Evolutionary conservation across 2,329 filamentous ascomycete genomes (phyloP).

Genomic region (Drechmeria coniospora): DNA sequence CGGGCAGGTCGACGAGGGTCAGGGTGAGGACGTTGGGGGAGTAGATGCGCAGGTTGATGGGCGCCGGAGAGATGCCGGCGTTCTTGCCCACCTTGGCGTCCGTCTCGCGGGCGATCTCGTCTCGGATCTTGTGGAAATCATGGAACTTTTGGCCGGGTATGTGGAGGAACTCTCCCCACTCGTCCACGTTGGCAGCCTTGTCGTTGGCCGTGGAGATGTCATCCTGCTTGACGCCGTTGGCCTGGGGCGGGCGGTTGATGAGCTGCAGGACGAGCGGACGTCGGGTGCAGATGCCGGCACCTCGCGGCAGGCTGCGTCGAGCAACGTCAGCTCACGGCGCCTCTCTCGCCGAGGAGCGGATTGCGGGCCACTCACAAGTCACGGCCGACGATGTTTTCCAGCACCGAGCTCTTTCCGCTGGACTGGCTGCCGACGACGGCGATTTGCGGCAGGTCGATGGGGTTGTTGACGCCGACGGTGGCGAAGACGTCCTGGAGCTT

Average conservation of each 20-base stretch:
- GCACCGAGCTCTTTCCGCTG: slow-evolving; percentile 95
- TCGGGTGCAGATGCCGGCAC: slow-evolving; percentile 92
- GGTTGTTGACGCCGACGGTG: slow-evolving; percentile 96
- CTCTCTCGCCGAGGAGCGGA: background rate
- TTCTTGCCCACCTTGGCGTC: slow-evolving; percentile 94
- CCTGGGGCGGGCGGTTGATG: slow-evolving; percentile 70
- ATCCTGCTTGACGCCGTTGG: slow-evolving; percentile 58
- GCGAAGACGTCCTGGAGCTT: slow-evolving; percentile 99
- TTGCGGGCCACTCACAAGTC: slow-evolving; percentile 63
- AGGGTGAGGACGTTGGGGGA: slow-evolving; percentile 95
- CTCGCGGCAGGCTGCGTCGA: slow-evolving; percentile 66
- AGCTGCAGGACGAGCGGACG: slow-evolving; percentile 93
- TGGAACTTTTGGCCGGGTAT: slow-evolving; percentile 94
- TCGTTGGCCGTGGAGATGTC: slow-evolving; percentile 55
- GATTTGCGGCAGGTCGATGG: slow-evolving; percentile 96
- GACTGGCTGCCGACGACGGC: slow-evolving; percentile 97
- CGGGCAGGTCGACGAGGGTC: slow-evolving; percentile 90
- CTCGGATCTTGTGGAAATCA: slow-evolving; percentile 96
- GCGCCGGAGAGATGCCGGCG: slow-evolving; percentile 86
- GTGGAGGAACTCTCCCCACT: slow-evolving; percentile 98
- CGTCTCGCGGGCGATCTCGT: slow-evolving; percentile 93
- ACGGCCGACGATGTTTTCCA: slow-evolving; percentile 96
- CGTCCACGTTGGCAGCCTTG: slow-evolving; percentile 78
- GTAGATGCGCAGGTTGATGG: slow-evolving; percentile 97
- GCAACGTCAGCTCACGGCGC: slow-evolving; percentile 4